Evolutionary conservation across 225 moss, liverwort and hornwort genomes (phyloP).

Genomic region (Physcomitrellopsis africana): DNA sequence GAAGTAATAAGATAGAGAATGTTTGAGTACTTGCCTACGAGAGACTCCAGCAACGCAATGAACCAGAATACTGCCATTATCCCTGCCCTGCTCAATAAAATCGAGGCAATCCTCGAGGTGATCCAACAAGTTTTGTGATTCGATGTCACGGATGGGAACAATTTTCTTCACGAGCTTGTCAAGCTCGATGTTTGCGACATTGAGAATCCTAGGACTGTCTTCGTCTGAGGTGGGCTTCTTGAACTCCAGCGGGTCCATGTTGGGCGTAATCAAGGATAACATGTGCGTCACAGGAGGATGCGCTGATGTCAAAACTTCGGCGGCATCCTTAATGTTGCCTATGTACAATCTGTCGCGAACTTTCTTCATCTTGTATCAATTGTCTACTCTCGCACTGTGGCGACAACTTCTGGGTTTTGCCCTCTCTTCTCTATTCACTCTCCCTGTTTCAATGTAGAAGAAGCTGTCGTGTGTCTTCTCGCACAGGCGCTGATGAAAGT

Average conservation of each 20-base stretch:
- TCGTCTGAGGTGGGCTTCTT: conserved; percentile 32
- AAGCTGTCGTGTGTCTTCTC: no score
- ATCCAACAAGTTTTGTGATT: conserved; percentile 91
- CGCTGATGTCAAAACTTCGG: conserved; percentile 62
- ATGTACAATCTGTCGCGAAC: conserved; percentile 90
- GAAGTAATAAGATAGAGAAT: neutral
- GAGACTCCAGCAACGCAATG: conserved; percentile 96
- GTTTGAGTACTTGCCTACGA: conserved; percentile 63
- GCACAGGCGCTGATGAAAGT: no score
- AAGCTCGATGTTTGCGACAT: conserved; percentile 35
- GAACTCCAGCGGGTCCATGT: conserved; percentile 55
- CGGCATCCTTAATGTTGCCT: conserved; percentile 85
- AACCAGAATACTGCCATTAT: conserved; percentile 77
- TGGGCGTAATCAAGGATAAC: conserved; percentile 77
- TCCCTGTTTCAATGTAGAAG: no score
- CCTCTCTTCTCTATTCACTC: no score
- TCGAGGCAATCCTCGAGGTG: conserved; percentile 81
- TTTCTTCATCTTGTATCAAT: conserved; percentile 60
- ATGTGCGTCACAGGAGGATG: conserved; percentile 74
- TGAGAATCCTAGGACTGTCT: conserved; percentile 26
- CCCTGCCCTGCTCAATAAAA: conserved; percentile 76
- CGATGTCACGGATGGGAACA: conserved; percentile 82
- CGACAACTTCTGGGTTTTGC: no score
- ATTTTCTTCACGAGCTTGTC: conserved; percentile 64
- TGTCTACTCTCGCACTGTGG: neutral